Evolutionary conservation across 495 filamentous ascomycete species (phyloP).

Genomic region (Xylaria intraflava): DNA sequence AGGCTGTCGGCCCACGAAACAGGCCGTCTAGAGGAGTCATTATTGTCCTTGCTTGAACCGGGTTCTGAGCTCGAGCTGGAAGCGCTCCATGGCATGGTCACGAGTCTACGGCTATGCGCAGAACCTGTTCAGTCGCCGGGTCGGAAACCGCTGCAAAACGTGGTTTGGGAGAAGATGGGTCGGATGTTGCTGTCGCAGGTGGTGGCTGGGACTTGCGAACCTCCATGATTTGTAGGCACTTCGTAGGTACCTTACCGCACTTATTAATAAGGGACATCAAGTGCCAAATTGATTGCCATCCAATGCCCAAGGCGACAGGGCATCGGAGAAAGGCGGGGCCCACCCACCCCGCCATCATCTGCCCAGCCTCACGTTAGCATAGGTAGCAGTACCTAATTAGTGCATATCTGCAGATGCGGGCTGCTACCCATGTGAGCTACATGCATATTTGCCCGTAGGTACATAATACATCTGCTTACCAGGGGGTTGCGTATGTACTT

Average conservation of each 20-base stretch:
- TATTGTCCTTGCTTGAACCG: constrained; percentile 12
- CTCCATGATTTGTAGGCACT: not conserved
- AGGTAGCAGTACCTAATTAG: too few relatives aligned
- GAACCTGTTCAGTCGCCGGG: not conserved
- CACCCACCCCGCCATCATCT: too few relatives aligned
- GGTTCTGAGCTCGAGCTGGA: constrained; percentile 10
- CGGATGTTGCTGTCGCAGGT: not conserved
- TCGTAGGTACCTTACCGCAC: not conserved
- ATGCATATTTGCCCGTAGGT: too few relatives aligned
- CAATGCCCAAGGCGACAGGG: too few relatives aligned
- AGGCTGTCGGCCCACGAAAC: constrained; percentile 46
- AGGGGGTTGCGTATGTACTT: too few relatives aligned
- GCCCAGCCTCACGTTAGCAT: too few relatives aligned
- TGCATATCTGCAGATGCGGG: too few relatives aligned
- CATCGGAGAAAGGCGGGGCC: too few relatives aligned
- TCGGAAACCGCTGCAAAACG: not conserved
- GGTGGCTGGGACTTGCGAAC: too few relatives aligned
- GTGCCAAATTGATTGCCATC: too few relatives aligned
- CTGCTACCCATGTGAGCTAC: too few relatives aligned
- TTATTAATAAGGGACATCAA: not conserved
- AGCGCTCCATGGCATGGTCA: constrained; percentile 12
- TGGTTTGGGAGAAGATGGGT: not conserved
- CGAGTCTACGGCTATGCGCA: not conserved
- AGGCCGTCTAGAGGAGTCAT: constrained; percentile 24
- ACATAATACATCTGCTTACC: too few relatives aligned